These are phyloP conservation scores for Fusarium penzigii DNA, from an alignment of 2,329 filamentous ascomycete species.

Conservation along the genomic window DNA sequence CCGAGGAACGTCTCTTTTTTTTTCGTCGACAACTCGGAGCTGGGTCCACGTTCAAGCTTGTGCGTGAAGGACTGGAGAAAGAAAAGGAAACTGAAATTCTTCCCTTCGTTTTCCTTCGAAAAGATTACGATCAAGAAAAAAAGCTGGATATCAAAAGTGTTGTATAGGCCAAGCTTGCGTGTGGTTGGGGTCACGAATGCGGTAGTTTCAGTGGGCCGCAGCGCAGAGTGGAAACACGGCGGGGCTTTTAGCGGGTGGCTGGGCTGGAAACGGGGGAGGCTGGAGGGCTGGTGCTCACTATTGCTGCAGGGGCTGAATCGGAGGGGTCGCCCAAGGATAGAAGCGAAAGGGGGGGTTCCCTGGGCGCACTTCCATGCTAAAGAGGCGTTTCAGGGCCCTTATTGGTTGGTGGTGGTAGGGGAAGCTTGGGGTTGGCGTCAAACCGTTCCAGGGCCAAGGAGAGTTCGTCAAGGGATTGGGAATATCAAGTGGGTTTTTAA, in stretches of 20 bases:
- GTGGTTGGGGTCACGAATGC: conserved; percentile 33
- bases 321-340: conserved; percentile 1
- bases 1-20: conserved; percentile 1
- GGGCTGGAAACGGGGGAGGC: conserved; percentile 34
- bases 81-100: conserved; percentile 12
- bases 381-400: neutral
- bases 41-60: neutral
- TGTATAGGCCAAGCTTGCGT: conserved; percentile 30
- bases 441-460: neutral
- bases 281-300: conserved; percentile 27
- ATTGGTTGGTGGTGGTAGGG: neutral
- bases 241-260: conserved; percentile 26
- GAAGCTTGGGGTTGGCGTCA: neutral
- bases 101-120: conserved; percentile 3
- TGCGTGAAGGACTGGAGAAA: conserved; percentile 7
- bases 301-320: conserved; percentile 27
- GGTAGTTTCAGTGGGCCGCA: conserved; percentile 24
- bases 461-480: neutral
- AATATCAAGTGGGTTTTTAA: neutral
- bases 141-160: conserved; percentile 26
- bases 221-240: conserved; percentile 10
- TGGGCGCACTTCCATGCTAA: neutral
- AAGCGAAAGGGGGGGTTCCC: neutral
- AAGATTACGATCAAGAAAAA: conserved; percentile 10
- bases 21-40: neutral